These are phyloP conservation scores for Leucogyrophana mollusca DNA, from an alignment of 768 basidiomycete species.

Conservation along the genomic window DNA sequence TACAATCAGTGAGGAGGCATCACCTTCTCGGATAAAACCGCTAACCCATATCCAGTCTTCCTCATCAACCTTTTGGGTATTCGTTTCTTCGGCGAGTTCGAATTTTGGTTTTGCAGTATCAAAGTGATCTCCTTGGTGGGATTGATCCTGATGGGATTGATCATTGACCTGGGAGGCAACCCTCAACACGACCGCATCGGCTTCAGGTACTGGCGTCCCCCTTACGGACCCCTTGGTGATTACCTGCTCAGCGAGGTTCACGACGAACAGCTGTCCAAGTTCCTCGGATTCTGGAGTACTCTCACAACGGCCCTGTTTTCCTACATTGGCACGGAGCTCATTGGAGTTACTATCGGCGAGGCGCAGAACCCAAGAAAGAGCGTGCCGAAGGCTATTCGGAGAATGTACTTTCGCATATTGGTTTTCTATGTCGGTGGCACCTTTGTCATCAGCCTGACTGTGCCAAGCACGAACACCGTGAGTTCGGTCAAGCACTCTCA, in stretches of 20 bases:
- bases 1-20: slow-evolving; percentile 47
- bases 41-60: slow-evolving; percentile 38
- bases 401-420: slow-evolving; percentile 37
- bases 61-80: slow-evolving; percentile 60
- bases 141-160: slow-evolving; percentile 43
- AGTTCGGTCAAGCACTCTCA: slow-evolving; percentile 13
- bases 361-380: slow-evolving; percentile 44
- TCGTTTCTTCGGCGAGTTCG: slow-evolving; percentile 55
- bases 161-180: slow-evolving; percentile 52
- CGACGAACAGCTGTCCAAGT: slow-evolving; percentile 33
- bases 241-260: slow-evolving; percentile 28
- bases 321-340: slow-evolving; percentile 43
- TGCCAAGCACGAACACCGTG: slow-evolving; percentile 36
- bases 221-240: slow-evolving; percentile 18
- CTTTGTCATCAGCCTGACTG: slow-evolving; percentile 41
- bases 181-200: slow-evolving; percentile 43
- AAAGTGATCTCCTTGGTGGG: slow-evolving; percentile 45
- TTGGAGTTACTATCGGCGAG: slow-evolving; percentile 31
- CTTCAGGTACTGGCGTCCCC: slow-evolving; percentile 43
- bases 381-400: slow-evolving; percentile 39
- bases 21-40: neutral
- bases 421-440: slow-evolving; percentile 30
- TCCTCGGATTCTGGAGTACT: slow-evolving; percentile 31
- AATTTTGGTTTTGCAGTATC: slow-evolving; percentile 52
- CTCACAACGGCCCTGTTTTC: slow-evolving; percentile 26